phyloP scores from a whole-genome alignment of 2,329 filamentous ascomycete genomes.

The Xylariaceae sp. region DNA sequence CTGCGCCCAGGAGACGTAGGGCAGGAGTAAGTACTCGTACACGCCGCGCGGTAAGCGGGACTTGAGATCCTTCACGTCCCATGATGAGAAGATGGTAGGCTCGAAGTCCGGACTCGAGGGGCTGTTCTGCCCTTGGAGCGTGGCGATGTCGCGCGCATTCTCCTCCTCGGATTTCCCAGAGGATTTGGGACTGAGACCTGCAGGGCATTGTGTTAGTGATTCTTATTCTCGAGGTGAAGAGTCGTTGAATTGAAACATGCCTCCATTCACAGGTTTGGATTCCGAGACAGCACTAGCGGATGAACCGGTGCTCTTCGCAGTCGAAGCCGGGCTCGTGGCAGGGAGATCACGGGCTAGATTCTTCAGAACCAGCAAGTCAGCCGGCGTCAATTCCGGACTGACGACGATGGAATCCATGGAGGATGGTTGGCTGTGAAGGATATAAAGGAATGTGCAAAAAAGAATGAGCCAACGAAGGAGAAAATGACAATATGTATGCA shows the following conservation, averaged over 20 bases:
- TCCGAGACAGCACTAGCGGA: conserved; percentile 1
- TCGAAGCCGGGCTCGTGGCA: conserved; percentile 16
- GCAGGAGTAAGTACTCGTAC: conserved; percentile 23
- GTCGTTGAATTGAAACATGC: conserved; percentile 3
- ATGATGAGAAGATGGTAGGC: conserved; percentile 41
- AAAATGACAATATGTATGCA: too few relatives aligned
- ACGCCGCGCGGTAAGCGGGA: conserved; percentile 30
- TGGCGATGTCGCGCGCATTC: conserved; percentile 32
- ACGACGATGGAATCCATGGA: conserved; percentile 30
- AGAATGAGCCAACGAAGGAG: background rate
- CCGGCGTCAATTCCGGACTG: conserved; percentile 38
- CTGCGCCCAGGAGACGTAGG: conserved; percentile 29
- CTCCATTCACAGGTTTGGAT: conserved; percentile 13
- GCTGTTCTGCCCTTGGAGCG: conserved; percentile 40
- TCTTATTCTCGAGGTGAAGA: background rate
- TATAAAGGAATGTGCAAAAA: background rate
- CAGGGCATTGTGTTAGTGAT: background rate
- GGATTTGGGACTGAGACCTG: conserved; percentile 13
- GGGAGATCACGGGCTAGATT: conserved; percentile 38
- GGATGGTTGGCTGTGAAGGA: background rate
- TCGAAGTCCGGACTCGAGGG: conserved; percentile 39
- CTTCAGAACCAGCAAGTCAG: conserved; percentile 38
- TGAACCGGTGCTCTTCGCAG: conserved; percentile 5
- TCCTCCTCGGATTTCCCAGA: conserved; percentile 14
- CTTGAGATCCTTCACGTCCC: conserved; percentile 36